A percentile compares a stretch with the other conserved stretches of the same genome.
Conservation (phyloP, 306 rosid species). For the Dicorynia guianensis region DNA sequence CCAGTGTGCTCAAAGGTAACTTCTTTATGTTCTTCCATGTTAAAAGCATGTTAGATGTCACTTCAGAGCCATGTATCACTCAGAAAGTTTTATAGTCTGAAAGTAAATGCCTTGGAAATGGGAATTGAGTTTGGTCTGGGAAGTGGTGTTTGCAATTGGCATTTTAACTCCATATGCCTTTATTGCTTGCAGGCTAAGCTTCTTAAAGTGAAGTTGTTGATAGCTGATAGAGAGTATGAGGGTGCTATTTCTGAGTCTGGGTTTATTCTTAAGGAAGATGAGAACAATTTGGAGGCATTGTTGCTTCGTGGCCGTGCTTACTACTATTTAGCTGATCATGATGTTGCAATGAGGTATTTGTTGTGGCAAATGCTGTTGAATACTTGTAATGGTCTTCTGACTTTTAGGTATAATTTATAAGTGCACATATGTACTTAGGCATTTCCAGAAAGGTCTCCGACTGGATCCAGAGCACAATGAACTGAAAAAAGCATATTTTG, state of each 20-base stretch:
- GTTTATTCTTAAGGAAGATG: slow-evolving; percentile 89
- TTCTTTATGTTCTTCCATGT: slow-evolving; percentile 13
- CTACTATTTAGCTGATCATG: slow-evolving; percentile 98
- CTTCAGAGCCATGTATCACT: slow-evolving; percentile 28
- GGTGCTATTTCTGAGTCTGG: slow-evolving; percentile 81
- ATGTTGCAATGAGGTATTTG: slow-evolving; percentile 86
- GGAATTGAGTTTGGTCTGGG: slow-evolving; percentile 23
- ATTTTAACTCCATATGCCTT: slow-evolving; percentile 37
- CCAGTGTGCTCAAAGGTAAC: slow-evolving; percentile 84
- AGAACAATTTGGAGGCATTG: slow-evolving; percentile 82
- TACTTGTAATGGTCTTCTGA: slow-evolving; percentile 9
- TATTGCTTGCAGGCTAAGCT: slow-evolving; percentile 76
- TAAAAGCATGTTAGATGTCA: not conserved
- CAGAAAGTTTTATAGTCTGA: slow-evolving; percentile 14
- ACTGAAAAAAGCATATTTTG: slow-evolving; percentile 94
- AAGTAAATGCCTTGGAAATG: slow-evolving; percentile 13
- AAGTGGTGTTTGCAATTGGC: slow-evolving; percentile 19
- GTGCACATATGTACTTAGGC: slow-evolving; percentile 58
- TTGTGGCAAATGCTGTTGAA: slow-evolving; percentile 34
- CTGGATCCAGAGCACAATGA: slow-evolving; percentile 93
- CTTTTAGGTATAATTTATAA: slow-evolving; percentile 15
- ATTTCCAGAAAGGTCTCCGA: slow-evolving; percentile 98
- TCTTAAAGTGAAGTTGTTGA: slow-evolving; percentile 76
- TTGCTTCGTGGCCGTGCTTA: slow-evolving; percentile 92
- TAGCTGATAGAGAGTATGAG: slow-evolving; percentile 83